These are phyloP conservation scores for Leccinum colubrinum DNA, from an alignment of 1,284 basidiomycete species.

Conservation along the genomic window DNA sequence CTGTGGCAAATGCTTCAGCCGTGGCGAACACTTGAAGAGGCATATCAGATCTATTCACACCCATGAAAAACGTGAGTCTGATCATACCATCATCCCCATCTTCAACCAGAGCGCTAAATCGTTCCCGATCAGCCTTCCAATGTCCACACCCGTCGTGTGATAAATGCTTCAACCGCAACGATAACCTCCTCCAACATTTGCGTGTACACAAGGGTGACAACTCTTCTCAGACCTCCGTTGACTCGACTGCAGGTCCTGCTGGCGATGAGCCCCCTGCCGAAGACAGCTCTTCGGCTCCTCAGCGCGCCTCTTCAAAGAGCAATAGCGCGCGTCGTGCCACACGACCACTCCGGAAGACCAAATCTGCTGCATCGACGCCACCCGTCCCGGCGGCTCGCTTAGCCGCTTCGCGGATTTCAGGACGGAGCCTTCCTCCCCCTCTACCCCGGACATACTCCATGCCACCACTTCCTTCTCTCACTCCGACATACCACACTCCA, in stretches of 20 bases:
- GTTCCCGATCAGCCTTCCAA: slow-evolving; percentile 47
- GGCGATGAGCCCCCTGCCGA: slow-evolving; percentile 27
- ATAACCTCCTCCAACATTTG: slow-evolving; percentile 62
- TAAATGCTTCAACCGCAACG: slow-evolving; percentile 61
- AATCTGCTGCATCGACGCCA: slow-evolving; percentile 36
- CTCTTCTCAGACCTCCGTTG: slow-evolving; percentile 37
- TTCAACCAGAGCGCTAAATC: slow-evolving; percentile 19
- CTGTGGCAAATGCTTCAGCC: slow-evolving; percentile 71
- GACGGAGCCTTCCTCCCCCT: slow-evolving; percentile 29
- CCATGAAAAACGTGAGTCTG: slow-evolving; percentile 68
- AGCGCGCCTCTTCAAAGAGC: slow-evolving; percentile 26
- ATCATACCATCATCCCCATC: slow-evolving; percentile 21
- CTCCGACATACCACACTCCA: slow-evolving; percentile 30
- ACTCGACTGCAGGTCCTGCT: slow-evolving; percentile 26
- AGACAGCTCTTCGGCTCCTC: slow-evolving; percentile 22
- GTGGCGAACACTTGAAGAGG: slow-evolving; percentile 76
- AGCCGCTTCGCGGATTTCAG: slow-evolving; percentile 32
- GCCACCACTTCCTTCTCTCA: slow-evolving; percentile 32
- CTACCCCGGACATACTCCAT: slow-evolving; percentile 34
- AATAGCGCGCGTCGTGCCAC: slow-evolving; percentile 24
- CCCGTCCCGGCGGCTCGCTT: slow-evolving; percentile 34
- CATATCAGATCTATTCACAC: slow-evolving; percentile 78
- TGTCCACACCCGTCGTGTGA: slow-evolving; percentile 56
- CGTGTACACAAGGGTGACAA: slow-evolving; percentile 51
- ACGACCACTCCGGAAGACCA: slow-evolving; percentile 34